Base-by-base conservation (phyloP, 2,329 filamentous ascomycete species). In the Bipolaris oryzae region DNA sequence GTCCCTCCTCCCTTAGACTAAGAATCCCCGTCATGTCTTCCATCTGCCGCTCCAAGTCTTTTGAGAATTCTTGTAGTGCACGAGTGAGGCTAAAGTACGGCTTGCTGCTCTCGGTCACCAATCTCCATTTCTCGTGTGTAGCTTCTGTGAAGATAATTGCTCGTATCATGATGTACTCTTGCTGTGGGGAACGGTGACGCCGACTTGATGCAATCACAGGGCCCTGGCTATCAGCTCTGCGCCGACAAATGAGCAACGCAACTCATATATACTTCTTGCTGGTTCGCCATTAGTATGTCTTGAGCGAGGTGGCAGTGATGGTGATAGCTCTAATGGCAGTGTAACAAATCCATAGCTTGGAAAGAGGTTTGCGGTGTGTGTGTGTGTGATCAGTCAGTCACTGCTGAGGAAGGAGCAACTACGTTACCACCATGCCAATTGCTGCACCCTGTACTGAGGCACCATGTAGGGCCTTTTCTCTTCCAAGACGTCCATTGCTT, bases 31-130 rank as follows among this genome's bases (percentile, higher is more conserved):
- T 9, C 34, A 37, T 37, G 3, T 37, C 37, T 5, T 31, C 46
- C 55, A 55, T 58, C 46, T 55, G 9, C 0, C 51, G 34, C 46
- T 55, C 50, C 50, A 55, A 21, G 10, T 54, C 51, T 28, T 54
- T 58, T 3, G 38, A 16, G 3, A 58, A 55, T 15, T 51, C 51
- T 28, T 58, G 46, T 39, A 54, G 35, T 34, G 47, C 50, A 16
- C 42, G 28, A 5, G 34, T 15, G 20, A 58, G 47, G 15, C 38
- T 34, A n/a, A 25, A 50, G 15, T 20, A 31, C 11, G 23, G 16
- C 18, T 7, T 41, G 16, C 39, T 46, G 18, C 33, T 49, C 46
- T 55, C 45, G 5, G 47, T 42, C 11, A 55, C 18, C 3, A 58
- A 10, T 38, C 42, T 54, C 46, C 51, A 58, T 18, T 46, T 34